Conservation (phyloP, 208 protist species). For the Novymonas esmeraldas region DNA sequence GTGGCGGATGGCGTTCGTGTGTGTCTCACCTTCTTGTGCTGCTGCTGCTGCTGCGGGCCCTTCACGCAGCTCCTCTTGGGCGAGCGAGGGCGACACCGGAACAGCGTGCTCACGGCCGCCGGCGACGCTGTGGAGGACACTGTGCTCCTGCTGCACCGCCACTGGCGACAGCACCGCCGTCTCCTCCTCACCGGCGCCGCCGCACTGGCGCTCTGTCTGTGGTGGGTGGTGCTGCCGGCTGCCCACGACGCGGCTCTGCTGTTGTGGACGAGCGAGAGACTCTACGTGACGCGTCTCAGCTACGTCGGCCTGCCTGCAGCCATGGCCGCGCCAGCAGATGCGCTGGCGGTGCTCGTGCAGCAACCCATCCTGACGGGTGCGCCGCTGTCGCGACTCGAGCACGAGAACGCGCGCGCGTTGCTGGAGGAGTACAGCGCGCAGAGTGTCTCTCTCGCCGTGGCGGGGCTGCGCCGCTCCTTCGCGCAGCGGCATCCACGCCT, state of each 20-base stretch:
- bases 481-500: neutral
- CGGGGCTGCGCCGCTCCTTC: neutral
- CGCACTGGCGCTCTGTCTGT: neutral
- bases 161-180: neutral
- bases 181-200: neutral
- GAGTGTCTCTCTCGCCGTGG: neutral
- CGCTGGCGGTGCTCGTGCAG: neutral
- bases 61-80: neutral
- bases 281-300: neutral
- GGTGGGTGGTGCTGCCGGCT: neutral
- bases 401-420: no score
- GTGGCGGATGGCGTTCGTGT: neutral
- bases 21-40: neutral
- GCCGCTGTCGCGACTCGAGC: neutral
- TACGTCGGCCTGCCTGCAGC: neutral
- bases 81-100: slow-evolving; percentile 1
- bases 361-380: neutral
- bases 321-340: neutral
- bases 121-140: neutral
- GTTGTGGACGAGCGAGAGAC: neutral
- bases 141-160: neutral
- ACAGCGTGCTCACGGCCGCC: neutral
- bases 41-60: slow-evolving; percentile 1
- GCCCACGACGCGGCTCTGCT: neutral
- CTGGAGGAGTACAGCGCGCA: neutral